These are phyloP conservation scores for Ilex aquifolium DNA, from an alignment of 257 asterid genomes.

Conservation along the genomic window DNA sequence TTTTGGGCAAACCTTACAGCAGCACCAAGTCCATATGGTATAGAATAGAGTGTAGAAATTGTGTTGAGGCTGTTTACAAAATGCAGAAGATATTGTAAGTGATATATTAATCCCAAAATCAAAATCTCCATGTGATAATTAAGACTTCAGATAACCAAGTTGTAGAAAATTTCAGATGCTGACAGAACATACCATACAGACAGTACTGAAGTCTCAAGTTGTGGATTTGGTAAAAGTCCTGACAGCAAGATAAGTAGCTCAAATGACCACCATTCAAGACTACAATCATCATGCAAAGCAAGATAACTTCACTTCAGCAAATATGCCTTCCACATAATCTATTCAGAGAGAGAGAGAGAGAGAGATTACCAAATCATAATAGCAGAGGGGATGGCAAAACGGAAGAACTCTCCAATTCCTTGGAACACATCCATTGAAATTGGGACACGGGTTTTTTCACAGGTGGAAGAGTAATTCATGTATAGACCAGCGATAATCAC, in stretches of 20 bases:
- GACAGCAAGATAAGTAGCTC: slow-evolving; percentile 46
- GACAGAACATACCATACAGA: slow-evolving; percentile 33
- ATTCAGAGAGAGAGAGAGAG: background rate
- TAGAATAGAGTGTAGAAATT: slow-evolving; percentile 33
- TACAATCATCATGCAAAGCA: slow-evolving; percentile 10
- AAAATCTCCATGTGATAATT: too few relatives aligned
- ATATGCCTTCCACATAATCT: background rate
- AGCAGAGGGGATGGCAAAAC: slow-evolving; percentile 36
- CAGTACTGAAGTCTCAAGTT: slow-evolving; percentile 52
- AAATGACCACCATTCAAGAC: slow-evolving; percentile 55
- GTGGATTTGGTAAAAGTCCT: slow-evolving; percentile 59
- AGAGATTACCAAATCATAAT: slow-evolving; percentile 38
- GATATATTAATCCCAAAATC: too few relatives aligned
- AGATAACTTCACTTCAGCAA: too few relatives aligned
- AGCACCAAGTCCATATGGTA: slow-evolving; percentile 51
- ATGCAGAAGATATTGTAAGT: background rate
- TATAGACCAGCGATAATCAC: slow-evolving; percentile 24
- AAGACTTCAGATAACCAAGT: too few relatives aligned
- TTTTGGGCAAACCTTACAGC: slow-evolving; percentile 44
- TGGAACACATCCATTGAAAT: slow-evolving; percentile 18
- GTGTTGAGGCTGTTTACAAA: slow-evolving; percentile 29
- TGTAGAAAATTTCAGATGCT: too few relatives aligned
- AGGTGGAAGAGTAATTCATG: slow-evolving; percentile 31
- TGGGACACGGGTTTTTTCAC: slow-evolving; percentile 20
- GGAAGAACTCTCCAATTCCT: slow-evolving; percentile 29